Evolutionary conservation across 495 filamentous ascomycete species (phyloP).

Genomic region (Achaetomiella virescens): DNA sequence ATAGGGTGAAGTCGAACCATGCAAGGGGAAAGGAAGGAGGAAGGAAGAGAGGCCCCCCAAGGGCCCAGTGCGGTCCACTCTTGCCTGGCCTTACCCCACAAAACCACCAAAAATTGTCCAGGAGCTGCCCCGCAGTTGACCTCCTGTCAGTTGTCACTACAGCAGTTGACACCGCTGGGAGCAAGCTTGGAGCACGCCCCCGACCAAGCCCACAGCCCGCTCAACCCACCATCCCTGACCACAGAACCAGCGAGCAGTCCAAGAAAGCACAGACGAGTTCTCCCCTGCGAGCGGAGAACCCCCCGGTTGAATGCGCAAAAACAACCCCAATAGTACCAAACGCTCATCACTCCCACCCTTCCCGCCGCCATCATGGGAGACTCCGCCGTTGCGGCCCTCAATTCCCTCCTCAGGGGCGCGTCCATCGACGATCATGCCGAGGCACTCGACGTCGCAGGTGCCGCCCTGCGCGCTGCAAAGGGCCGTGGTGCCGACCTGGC

Average conservation of each 20-base stretch:
- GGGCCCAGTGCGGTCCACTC: neutral
- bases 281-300: conserved; percentile 14
- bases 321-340: conserved; percentile 3
- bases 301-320: conserved; percentile 11
- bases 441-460: conserved; percentile 40
- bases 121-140: conserved; percentile 17
- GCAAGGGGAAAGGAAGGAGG: no score
- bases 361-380: conserved; percentile 30
- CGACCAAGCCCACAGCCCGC: neutral
- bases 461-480: conserved; percentile 67
- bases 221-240: conserved; percentile 1
- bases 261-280: conserved; percentile 3
- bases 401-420: conserved; percentile 42
- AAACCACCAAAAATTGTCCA: conserved; percentile 14
- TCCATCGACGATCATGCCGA: conserved; percentile 45
- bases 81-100: conserved; percentile 15
- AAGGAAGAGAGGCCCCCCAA: no score
- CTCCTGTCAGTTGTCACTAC: neutral
- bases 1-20: no score
- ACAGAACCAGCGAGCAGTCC: neutral
- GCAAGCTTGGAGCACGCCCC: neutral
- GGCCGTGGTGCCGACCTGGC: conserved; percentile 46
- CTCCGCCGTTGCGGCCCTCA: conserved; percentile 44
- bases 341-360: conserved; percentile 2
- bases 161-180: conserved; percentile 3